Evolutionary conservation across 2,329 filamentous ascomycete species (phyloP).

Genomic region (Ceratocystiopsis brevicomis): DNA sequence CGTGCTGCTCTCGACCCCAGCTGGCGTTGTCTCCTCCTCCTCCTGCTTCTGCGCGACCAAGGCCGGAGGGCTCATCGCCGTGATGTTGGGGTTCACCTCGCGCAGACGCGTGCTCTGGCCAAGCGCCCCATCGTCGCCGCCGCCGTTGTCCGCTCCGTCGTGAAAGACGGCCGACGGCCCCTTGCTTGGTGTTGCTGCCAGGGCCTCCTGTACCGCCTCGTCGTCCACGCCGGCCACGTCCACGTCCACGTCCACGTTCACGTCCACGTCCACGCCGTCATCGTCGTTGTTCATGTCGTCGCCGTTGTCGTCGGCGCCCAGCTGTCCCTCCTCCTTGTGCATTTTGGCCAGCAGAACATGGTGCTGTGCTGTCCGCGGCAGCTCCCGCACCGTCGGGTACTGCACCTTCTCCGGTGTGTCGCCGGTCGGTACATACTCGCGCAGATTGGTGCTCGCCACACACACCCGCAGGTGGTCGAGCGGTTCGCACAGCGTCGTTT

Average conservation of each 20-base stretch:
- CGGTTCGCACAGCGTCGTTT: slow-evolving; percentile 43
- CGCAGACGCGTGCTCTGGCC: slow-evolving; percentile 27
- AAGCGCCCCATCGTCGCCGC: no score
- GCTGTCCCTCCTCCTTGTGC: no score
- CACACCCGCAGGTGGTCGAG: slow-evolving; percentile 51
- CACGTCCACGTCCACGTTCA: slow-evolving; percentile 5
- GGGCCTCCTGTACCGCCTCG: slow-evolving; percentile 2
- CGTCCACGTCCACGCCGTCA: slow-evolving; percentile 1
- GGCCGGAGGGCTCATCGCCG: slow-evolving; percentile 8
- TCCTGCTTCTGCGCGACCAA: no score
- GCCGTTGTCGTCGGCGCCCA: not conserved
- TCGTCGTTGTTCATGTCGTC: not conserved
- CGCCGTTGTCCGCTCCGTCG: no score
- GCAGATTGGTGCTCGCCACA: slow-evolving; percentile 44
- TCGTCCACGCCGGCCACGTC: not conserved
- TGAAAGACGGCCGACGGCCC: no score
- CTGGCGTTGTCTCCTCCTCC: not conserved
- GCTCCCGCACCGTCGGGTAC: slow-evolving; percentile 61
- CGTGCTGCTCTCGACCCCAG: not conserved
- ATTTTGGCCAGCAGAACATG: slow-evolving; percentile 19
- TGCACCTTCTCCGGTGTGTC: slow-evolving; percentile 63
- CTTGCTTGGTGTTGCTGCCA: no score
- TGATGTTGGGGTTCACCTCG: slow-evolving; percentile 32
- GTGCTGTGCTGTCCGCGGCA: slow-evolving; percentile 51
- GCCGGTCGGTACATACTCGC: slow-evolving; percentile 72